phyloP scores from a whole-genome alignment of 2,329 filamentous ascomycete genomes.

The Alternaria tenuissima region DNA sequence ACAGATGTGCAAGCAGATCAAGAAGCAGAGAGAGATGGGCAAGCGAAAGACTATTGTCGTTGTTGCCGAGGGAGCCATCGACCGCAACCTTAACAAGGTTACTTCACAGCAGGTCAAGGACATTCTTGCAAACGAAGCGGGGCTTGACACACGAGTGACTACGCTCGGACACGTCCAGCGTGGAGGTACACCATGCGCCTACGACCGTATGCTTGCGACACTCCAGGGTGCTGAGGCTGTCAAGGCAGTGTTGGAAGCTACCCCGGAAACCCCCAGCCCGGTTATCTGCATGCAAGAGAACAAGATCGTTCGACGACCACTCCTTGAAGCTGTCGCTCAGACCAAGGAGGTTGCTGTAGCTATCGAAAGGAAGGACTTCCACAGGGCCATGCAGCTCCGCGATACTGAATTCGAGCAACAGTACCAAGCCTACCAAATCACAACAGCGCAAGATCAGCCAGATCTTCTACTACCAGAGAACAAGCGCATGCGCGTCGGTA shows the following conservation, averaged over 20 bases:
- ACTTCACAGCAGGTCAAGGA: constrained; percentile 82
- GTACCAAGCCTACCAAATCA: constrained; percentile 88
- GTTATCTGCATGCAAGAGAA: constrained; percentile 98
- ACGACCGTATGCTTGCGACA: constrained; percentile 92
- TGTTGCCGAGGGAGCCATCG: constrained; percentile 86
- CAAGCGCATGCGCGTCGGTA: constrained; percentile 91
- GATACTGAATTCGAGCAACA: constrained; percentile 96
- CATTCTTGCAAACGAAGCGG: constrained; percentile 81
- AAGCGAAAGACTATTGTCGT: constrained; percentile 99
- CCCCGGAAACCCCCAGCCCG: constrained; percentile 86
- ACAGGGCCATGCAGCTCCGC: constrained; percentile 83
- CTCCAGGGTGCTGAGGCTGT: constrained; percentile 68
- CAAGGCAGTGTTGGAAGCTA: constrained; percentile 54
- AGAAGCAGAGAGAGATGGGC: constrained; percentile 81
- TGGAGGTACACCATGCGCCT: constrained; percentile 89
- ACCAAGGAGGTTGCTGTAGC: constrained; percentile 85
- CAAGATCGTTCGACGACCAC: constrained; percentile 89
- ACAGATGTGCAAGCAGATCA: constrained; percentile 40
- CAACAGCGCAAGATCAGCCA: constrained; percentile 80
- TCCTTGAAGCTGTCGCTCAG: constrained; percentile 86
- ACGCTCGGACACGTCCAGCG: constrained; percentile 97
- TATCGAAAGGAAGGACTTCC: constrained; percentile 86
- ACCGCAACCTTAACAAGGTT: constrained; percentile 80
- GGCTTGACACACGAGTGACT: constrained; percentile 90
- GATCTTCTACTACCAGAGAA: constrained; percentile 72